Base-by-base conservation (phyloP, 2,329 filamentous ascomycete species). In the Madurella mycetomatis region DNA sequence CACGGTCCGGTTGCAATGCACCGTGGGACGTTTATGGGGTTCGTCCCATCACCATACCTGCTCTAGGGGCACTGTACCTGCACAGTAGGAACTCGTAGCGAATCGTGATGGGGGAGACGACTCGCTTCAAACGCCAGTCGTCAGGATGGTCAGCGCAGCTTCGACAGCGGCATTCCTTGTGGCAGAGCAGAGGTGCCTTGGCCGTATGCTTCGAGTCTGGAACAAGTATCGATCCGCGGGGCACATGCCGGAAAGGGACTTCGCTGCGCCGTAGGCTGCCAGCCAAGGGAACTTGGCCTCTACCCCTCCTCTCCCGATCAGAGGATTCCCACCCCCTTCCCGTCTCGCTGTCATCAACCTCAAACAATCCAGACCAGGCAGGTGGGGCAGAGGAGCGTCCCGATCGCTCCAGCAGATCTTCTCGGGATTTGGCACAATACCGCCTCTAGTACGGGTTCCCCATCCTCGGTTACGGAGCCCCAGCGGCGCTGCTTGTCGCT, bases 301-400 rank as follows among this genome's bases (percentile, higher is more conserved):
- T 46, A 48, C 34, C 52, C 51, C 55, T 47, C 49, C 47, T 37
- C 48, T 34, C 47, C 45, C 34, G 34, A 37, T 37, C 11, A 37
- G 9, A 37, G 34, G 34, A 37, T 37, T 37, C 11, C 9, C 34
- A 11, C 34, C 34, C 44, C 49, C 47, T 37, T 51, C 19, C 47
- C 45, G 47, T 34, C 49, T 49, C 32, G 44, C 30, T 47, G 47
- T 52, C 49, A 58, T 60, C 53, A 60, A 58, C 50, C 49, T 60
- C 57, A 58, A 55, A 56, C 59, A 8, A 34, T 44, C 30, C 44
- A 32, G 32, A 42, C 31, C 43, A 43, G 47, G 41, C 18, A 18
- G 17, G 34, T 43, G 47, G 41, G 17, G 19, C 25, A 48, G 13
- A 34, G 3, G 11, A 18, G 13, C 13, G 34, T 11, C 11, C 34